Evolutionary conservation across 148 eudicot genomes (phyloP).

Genomic region (Selenicereus undatus): DNA sequence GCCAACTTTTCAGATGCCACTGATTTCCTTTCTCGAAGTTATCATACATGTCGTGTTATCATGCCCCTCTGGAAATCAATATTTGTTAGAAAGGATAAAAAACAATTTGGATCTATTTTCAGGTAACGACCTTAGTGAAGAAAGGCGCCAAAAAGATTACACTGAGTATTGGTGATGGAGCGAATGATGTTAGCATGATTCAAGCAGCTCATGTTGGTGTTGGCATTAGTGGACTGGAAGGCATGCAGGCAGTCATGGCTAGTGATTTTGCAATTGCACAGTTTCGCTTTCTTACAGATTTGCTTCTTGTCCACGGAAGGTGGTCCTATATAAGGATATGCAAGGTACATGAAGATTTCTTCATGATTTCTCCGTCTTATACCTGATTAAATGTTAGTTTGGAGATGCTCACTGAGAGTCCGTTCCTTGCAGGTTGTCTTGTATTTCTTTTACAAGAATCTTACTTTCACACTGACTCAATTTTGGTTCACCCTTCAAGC

Average conservation of each 20-base stretch:
- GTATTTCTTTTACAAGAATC: constrained; percentile 94
- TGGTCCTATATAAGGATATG: constrained; percentile 97
- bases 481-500: constrained; percentile 96
- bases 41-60: too few species aligned
- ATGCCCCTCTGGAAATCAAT: background rate
- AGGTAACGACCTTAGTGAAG: constrained; percentile 89
- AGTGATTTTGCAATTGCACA: constrained; percentile 99
- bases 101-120: constrained; percentile 22
- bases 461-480: constrained; percentile 83
- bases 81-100: background rate
- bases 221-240: constrained; percentile 96
- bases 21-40: too few species aligned
- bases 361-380: background rate
- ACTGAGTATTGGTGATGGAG: constrained; percentile 91
- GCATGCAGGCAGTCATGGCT: constrained; percentile 99
- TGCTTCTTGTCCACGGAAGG: constrained; percentile 95
- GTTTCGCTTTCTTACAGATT: constrained; percentile 87
- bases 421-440: constrained; percentile 70
- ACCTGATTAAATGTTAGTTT: background rate
- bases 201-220: constrained; percentile 99
- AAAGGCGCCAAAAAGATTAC: constrained; percentile 89
- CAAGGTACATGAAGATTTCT: constrained; percentile 52
- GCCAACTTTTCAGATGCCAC: too few species aligned
- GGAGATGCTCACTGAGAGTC: constrained; percentile 5
- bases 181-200: constrained; percentile 91